Conservation (phyloP, 2,329 filamentous ascomycete genomes). For the Fusarium kyushuense region DNA sequence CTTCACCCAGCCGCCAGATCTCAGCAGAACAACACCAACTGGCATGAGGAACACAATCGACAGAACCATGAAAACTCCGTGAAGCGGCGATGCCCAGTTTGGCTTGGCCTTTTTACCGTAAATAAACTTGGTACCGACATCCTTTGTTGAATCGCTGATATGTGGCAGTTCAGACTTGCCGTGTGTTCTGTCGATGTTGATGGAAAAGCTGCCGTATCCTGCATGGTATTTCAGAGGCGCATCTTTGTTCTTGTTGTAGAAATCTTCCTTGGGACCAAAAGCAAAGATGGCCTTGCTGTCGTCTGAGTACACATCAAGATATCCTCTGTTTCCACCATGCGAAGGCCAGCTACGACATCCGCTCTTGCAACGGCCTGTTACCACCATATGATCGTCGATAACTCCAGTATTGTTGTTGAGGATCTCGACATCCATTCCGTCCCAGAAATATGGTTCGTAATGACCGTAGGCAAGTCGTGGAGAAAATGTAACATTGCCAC, state of each 20-base stretch:
- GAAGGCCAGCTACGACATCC: constrained; percentile 65
- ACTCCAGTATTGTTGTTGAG: constrained; percentile 63
- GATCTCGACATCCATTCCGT: constrained; percentile 58
- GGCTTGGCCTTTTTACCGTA: constrained; percentile 48
- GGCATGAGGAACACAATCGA: constrained; percentile 68
- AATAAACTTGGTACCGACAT: constrained; percentile 54
- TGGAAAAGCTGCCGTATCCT: constrained; percentile 65
- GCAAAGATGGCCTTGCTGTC: constrained; percentile 67
- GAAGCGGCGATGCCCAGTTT: constrained; percentile 58
- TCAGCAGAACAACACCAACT: constrained; percentile 65
- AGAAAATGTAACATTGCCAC: constrained; percentile 66
- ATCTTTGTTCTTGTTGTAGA: constrained; percentile 57
- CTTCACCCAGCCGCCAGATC: constrained; percentile 63
- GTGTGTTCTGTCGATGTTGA: constrained; percentile 66
- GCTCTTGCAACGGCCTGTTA: constrained; percentile 63
- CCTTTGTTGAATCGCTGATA: constrained; percentile 51
- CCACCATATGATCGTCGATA: constrained; percentile 59
- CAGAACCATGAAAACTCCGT: constrained; percentile 67
- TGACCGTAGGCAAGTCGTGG: constrained; percentile 64
- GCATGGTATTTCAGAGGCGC: constrained; percentile 65
- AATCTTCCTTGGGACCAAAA: constrained; percentile 61
- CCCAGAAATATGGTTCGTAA: constrained; percentile 63
- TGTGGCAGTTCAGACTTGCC: constrained; percentile 58
- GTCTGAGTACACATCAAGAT: constrained; percentile 62
- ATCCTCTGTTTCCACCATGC: constrained; percentile 52